Percentiles rank a stretch among this genome's conserved stretches.
Evolutionary conservation across 306 rosid species (phyloP).

Genomic region (Cucurbita maxima): DNA sequence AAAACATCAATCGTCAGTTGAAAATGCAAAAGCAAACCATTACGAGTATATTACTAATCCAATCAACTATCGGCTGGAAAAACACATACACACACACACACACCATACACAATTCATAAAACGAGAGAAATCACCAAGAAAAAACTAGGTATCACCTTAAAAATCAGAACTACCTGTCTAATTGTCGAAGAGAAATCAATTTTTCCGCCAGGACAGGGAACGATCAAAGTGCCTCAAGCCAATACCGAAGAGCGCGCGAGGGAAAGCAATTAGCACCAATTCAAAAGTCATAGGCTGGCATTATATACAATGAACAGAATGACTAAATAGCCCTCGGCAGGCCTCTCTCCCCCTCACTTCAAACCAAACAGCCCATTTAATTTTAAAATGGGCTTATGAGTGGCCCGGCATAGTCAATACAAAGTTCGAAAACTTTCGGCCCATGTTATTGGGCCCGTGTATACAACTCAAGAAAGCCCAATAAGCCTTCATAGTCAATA

Average conservation of each 20-base stretch:
- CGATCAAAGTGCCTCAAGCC: background rate
- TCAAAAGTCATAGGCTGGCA: background rate
- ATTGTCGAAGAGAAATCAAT: background rate
- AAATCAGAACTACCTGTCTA: background rate
- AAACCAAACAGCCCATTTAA: background rate
- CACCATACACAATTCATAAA: background rate
- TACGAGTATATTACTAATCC: background rate
- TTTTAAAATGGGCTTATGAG: background rate
- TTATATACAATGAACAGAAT: background rate
- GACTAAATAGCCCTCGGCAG: background rate
- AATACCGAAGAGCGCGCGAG: background rate
- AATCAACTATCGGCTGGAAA: background rate
- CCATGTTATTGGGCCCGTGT: background rate
- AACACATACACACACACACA: background rate
- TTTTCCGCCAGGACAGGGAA: background rate
- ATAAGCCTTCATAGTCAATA: background rate
- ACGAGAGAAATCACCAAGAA: background rate
- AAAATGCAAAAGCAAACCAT: background rate
- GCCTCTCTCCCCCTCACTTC: background rate
- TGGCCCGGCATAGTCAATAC: background rate
- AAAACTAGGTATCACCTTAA: background rate
- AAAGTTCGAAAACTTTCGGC: background rate
- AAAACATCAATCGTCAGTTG: background rate
- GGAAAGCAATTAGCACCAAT: background rate
- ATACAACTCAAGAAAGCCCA: background rate